Evolutionary conservation across 345 rosid species (phyloP), one percentile per base, ranked within the genome.

Genomic region (Syzygium oleosum): DNA sequence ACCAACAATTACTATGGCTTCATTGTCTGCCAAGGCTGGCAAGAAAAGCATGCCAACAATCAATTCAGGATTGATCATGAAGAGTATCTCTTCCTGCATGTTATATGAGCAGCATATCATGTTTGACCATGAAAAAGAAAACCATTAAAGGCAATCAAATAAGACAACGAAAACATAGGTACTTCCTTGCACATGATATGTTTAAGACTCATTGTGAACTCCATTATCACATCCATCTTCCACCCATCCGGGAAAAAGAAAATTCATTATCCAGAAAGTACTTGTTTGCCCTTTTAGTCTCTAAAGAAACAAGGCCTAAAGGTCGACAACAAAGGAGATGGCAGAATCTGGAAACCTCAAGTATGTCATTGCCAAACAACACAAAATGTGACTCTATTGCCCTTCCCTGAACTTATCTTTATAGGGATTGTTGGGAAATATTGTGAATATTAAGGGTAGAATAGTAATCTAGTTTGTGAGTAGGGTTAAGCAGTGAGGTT

Each of bases 1-100:
- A 87, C 99, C 99, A 88, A 95, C 94, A 90, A 96, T 91, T 90
- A 95, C 98, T 89, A 98, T 93, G 52, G 99, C 96, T 88, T 96
- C 99, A 86, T 96, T 98, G 84, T 96, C 95, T 65, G 91, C 96
- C 98, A 98, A 95, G 78, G 95, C 91, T 88, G 99, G 96, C 92
- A 95, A 91, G 94, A 96, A 96, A 90, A 96, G 94, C 99, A 98
- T 95, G 90, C 99, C 94, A 22, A 94, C 97, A 87, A 98, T 94
- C 89, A 98, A 91, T 88, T 98, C 99, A 54, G 99, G 99, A 93
- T 92, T 95, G 90, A 95, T 93, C 98, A 98, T 94, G 94, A 98
- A 98, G 86, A 95, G 99, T 87, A 98, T 96, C 92, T 98, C 99
- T 93, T 98, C 99, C 99, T 96, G 90, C 88, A 90, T 27, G 84